Base-by-base conservation (phyloP, 805 yeast species). In the Wickerhamomyces hampshirensis region DNA sequence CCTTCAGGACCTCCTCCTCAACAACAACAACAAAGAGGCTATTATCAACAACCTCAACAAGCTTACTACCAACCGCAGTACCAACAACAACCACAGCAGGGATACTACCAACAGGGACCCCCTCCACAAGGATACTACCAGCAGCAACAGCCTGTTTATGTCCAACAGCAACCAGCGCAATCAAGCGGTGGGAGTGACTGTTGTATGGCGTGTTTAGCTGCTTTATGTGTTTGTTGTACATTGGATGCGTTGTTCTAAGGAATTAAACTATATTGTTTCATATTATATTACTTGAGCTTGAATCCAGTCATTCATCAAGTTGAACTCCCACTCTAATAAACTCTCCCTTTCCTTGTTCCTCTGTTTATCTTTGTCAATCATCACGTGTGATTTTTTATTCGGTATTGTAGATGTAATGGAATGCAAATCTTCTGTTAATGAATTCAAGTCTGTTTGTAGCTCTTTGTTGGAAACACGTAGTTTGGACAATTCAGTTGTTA, bases 211-310 rank as follows among this genome's bases (percentile, higher is more conserved):
- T 73, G 79, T 60, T 51, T 74, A 30, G 77, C 73, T 16, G 77
- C 73, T 17, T 38, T 73, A 53, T 74, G 80, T 67, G 43, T 73
- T 40, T 74, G 80, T 51, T 73, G 75, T 53, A 68, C 79, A 18
- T 47, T 74, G 40, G 78, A 73, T 48, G 68, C 74, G 37, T 35
- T 74, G 13, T 68, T 73, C 44, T 73, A 58, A 53, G 18, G 3
- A 11, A 27, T 23, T 26, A 24, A 23, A 26, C 31, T 18, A 17
- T 19, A n/a, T 17, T 12, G 21, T 18, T 5, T 12, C 21, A 12
- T 23, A 23, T 5, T 17, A 28, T 10, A 30, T 29, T 27, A 9
- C n/a, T 13, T n/a, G 19, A n/a, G 19, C 11, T 28, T 18, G 29
- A 14, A 44, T n/a, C 43, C 43, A 41, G 7, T 44, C 41, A 18